phyloP scores from a whole-genome alignment of 2,329 filamentous ascomycete genomes.

The Triangularia verruculosa region DNA sequence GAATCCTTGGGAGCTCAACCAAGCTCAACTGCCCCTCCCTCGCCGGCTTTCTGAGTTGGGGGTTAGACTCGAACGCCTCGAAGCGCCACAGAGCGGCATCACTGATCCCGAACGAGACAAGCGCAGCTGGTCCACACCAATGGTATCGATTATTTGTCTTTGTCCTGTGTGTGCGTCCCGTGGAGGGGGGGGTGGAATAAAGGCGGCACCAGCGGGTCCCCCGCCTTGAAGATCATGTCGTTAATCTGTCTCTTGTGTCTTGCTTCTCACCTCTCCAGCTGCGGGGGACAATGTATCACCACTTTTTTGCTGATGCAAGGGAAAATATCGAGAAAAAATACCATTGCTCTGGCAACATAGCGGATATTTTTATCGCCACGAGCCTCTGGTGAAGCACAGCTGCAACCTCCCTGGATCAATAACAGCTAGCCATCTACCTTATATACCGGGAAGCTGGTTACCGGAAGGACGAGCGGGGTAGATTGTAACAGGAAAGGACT shows the following conservation, averaged over 20 bases:
- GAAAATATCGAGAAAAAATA: neutral
- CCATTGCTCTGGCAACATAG: neutral
- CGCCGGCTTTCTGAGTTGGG: neutral
- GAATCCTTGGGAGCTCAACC: neutral
- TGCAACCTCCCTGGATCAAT: neutral
- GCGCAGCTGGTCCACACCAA: neutral
- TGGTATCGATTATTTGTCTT: neutral
- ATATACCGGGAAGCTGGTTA: neutral
- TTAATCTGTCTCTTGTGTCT: neutral
- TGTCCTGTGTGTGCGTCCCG: neutral
- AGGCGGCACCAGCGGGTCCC: neutral
- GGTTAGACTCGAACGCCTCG: neutral
- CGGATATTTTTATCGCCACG: neutral
- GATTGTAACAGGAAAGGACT: neutral
- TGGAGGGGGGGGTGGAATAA: neutral
- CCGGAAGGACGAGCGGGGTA: neutral
- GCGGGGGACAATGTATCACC: neutral
- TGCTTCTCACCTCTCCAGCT: neutral
- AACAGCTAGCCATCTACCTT: too few species aligned
- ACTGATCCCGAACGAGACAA: conserved; percentile 1
- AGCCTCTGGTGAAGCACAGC: neutral
- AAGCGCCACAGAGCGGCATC: conserved; percentile 3
- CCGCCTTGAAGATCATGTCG: neutral
- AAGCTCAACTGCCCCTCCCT: neutral
- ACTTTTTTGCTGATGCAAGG: neutral